Base-by-base conservation (phyloP, 2,329 filamentous ascomycete species). In the Cytospora chrysosperma region DNA sequence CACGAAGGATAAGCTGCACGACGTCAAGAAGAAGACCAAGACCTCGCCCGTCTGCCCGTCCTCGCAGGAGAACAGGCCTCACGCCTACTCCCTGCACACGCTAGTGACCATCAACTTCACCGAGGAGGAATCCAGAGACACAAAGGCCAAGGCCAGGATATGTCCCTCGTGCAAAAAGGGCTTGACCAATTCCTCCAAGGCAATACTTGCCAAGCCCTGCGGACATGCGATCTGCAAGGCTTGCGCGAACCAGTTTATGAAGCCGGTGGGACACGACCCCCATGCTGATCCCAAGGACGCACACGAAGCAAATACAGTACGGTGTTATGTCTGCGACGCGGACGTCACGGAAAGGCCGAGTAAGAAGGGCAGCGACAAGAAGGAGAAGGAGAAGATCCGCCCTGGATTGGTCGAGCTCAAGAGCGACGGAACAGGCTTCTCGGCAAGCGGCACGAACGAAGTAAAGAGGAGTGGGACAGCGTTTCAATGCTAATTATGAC, bases 341-440 rank as follows among this genome's bases (percentile, higher is more conserved):
- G 87, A 93, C 70, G 76, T 97, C n/a, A 88, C 86, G 8, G 79
- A 80, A 51, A 73, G 70, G 56, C 70, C 71, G 3, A 54, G 70
- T 63, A 66, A 67, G 61, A 59, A 80, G 69, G 77, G 78, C 32
- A 76, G 78, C 64, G 82, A 79, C 52, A 75, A 76, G 54, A 76
- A 77, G 59, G 75, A 82, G 55, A 79, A 85, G 69, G 82, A 87
- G 40, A 85, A 79, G 59, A 82, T 89, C 40, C 86, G 82, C 65
- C 85, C 88, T 0, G 93, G 93, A 0, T 73, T 97, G 37, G 88
- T 97, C 3, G 86, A 90, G 71, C 84, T 98, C 56, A 88, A 85
- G 68, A 91, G 89, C 40, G 94, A 97, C 70, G 94, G 94, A 0
- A 98, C 94, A 0, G 94, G 94, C 0, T 98, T 97, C 75, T 93